A percentile compares a stretch with the other conserved stretches of the same genome.
These are phyloP conservation scores for Pestalotiopsis sp. DNA, from an alignment of 2,329 filamentous ascomycete genomes.

Conservation along the genomic window DNA sequence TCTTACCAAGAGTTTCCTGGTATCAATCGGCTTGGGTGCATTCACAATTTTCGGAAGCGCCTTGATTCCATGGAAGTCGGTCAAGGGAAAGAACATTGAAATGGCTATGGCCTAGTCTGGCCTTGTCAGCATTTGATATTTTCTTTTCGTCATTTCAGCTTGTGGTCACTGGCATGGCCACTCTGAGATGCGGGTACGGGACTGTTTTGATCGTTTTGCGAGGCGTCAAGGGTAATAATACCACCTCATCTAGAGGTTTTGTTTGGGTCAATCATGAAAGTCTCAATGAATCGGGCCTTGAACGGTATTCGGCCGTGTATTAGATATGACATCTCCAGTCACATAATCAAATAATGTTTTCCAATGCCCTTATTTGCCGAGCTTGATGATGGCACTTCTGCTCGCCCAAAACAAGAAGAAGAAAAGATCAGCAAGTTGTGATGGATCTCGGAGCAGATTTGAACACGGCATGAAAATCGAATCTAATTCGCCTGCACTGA, in stretches of 20 bases:
- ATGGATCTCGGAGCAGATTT: no score
- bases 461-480: no score
- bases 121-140: neutral
- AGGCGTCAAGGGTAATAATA: neutral
- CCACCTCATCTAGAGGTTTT: neutral
- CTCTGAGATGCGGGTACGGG: neutral
- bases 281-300: neutral
- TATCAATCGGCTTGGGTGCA: constrained; percentile 46
- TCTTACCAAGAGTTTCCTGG: constrained; percentile 43
- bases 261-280: neutral
- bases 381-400: no score
- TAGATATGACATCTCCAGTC: constrained; percentile 6
- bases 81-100: constrained; percentile 55
- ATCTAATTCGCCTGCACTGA: no score
- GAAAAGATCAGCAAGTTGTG: no score
- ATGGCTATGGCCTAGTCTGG: constrained; percentile 2
- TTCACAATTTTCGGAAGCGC: constrained; percentile 44
- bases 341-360: neutral
- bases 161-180: neutral
- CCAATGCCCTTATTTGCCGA: no score
- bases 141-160: neutral
- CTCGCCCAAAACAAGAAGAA: no score
- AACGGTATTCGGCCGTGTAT: neutral
- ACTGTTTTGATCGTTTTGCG: neutral
- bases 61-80: constrained; percentile 56